These are phyloP conservation scores for Raddia distichophylla DNA, from an alignment of 176 grass and related monocot genomes.

Conservation along the genomic window DNA sequence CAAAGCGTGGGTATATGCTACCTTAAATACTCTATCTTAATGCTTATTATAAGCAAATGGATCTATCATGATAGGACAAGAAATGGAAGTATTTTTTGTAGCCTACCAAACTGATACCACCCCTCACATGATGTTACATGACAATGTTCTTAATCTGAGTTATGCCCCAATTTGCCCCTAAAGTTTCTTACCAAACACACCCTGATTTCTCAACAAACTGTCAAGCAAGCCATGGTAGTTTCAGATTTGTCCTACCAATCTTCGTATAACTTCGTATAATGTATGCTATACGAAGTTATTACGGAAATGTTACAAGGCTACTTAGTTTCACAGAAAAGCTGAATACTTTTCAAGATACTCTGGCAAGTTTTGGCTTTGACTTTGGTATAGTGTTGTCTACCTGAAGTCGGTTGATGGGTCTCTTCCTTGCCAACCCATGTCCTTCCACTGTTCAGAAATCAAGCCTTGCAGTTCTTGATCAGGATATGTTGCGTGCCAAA, in stretches of 20 bases:
- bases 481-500: conserved; percentile 95
- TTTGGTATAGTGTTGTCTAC: conserved; percentile 30
- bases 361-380: not conserved
- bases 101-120: conserved; percentile 40
- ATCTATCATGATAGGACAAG: conserved; percentile 40
- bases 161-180: not conserved
- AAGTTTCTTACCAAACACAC: conserved; percentile 43
- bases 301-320: not conserved
- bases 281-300: too few species aligned
- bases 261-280: too few species aligned
- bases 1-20: not conserved
- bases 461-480: conserved; percentile 89
- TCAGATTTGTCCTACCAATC: conserved; percentile 51
- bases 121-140: conserved; percentile 41
- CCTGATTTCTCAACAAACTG: conserved; percentile 14
- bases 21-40: conserved; percentile 36
- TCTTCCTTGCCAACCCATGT: conserved; percentile 98
- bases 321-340: conserved; percentile 19
- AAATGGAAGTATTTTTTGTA: conserved; percentile 36
- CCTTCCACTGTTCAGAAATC: conserved; percentile 96
- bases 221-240: conserved; percentile 12
- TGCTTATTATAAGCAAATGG: conserved; percentile 34
- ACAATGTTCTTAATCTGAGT: conserved; percentile 37
- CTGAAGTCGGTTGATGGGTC: conserved; percentile 99
- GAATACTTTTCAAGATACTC: not conserved